These are phyloP conservation scores for Daldinia bambusicola DNA, from an alignment of 495 filamentous ascomycete species.

Conservation along the genomic window DNA sequence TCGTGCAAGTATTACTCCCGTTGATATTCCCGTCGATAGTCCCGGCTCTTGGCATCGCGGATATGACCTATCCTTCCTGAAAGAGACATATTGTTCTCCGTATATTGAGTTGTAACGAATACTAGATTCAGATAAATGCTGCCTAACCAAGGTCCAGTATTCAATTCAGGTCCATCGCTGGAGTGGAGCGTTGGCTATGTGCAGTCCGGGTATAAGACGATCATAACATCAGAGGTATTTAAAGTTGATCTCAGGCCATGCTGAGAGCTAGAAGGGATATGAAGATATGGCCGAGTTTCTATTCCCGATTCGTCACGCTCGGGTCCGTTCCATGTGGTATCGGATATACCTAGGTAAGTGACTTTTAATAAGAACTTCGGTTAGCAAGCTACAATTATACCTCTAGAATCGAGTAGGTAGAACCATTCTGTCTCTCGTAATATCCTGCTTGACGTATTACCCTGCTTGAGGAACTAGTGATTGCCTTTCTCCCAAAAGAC, in stretches of 20 bases:
- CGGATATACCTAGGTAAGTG: not conserved
- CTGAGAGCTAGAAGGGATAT: not conserved
- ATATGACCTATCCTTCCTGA: not conserved
- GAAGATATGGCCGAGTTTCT: not conserved
- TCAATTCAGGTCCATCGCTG: not conserved
- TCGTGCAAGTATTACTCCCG: not conserved
- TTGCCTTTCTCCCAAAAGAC: not conserved
- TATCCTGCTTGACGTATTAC: not conserved
- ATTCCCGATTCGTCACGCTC: not conserved
- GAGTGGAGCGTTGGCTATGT: not conserved
- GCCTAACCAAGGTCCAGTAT: not conserved
- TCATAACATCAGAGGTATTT: not conserved
- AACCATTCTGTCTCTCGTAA: not conserved
- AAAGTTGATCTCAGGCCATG: not conserved
- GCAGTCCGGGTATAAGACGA: not conserved
- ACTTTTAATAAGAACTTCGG: not conserved
- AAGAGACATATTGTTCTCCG: not conserved
- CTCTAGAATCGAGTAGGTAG: not conserved
- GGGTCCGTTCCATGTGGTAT: not conserved
- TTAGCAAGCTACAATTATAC: not conserved
- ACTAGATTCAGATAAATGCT: not conserved
- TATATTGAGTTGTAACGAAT: not conserved
- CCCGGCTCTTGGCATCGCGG: slow-evolving; percentile 1
- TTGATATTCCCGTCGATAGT: not conserved
- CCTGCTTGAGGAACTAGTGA: not conserved